phyloP scores from a whole-genome alignment of 192 early-diverging fungal genomes.

The Dimargaris cristalligena region DNA sequence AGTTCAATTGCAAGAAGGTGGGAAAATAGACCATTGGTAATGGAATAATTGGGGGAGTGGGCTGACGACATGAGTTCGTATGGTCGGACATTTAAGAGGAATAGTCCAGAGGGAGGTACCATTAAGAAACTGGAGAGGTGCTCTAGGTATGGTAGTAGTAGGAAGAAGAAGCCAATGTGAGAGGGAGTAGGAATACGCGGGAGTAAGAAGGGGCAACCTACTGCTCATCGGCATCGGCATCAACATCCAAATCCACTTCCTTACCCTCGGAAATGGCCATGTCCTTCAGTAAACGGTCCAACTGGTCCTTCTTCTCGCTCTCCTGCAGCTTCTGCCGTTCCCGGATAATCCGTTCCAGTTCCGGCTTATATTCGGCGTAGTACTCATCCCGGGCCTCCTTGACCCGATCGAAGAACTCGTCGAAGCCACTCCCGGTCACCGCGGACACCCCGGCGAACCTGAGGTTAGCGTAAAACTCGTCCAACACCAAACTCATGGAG shows the following conservation, averaged over 20 bases:
- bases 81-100: too few relatives aligned
- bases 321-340: constrained; percentile 42
- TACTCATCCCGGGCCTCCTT: constrained; percentile 74
- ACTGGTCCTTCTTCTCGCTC: constrained; percentile 46
- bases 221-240: too few relatives aligned
- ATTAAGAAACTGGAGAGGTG: too few relatives aligned
- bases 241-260: constrained; percentile 25
- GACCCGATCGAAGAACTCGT: constrained; percentile 70
- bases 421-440: constrained; percentile 83
- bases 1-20: too few relatives aligned
- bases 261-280: constrained; percentile 48
- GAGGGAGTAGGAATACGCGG: too few relatives aligned
- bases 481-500: constrained; percentile 89
- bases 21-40: too few relatives aligned
- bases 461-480: constrained; percentile 85
- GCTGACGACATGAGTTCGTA: too few relatives aligned
- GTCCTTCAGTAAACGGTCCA: constrained; percentile 75
- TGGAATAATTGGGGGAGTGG: too few relatives aligned
- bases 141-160: too few relatives aligned
- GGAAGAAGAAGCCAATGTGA: too few relatives aligned
- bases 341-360: constrained; percentile 52
- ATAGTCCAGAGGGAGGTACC: too few relatives aligned
- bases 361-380: constrained; percentile 70
- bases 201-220: too few relatives aligned
- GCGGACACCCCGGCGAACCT: constrained; percentile 76